phyloP scores from a whole-genome alignment of 2,329 filamentous ascomycete genomes.

The Metarhizium brunneum region DNA sequence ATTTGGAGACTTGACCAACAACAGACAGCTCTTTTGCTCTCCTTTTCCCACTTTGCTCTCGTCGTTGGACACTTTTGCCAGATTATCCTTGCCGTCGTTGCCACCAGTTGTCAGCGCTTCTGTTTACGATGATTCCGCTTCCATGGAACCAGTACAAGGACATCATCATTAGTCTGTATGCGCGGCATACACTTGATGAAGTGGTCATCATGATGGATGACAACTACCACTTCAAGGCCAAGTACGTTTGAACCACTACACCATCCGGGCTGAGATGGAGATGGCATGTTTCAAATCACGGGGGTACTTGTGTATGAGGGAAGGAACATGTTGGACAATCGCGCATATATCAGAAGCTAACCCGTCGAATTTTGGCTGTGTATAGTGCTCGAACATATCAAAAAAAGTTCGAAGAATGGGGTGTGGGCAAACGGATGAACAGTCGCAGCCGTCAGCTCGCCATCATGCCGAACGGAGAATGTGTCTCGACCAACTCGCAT shows the following conservation, averaged over 20 bases:
- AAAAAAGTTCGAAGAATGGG: not conserved
- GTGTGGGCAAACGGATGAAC: not conserved
- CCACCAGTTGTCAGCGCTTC: too few species aligned
- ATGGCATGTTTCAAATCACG: too few species aligned
- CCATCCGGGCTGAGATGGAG: not conserved
- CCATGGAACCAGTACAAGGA: constrained; percentile 28
- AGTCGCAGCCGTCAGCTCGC: not conserved
- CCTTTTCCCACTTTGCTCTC: too few species aligned
- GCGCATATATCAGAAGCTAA: not conserved
- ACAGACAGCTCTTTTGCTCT: too few species aligned
- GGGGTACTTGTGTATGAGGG: not conserved
- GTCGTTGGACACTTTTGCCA: too few species aligned
- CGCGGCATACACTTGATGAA: constrained; percentile 29
- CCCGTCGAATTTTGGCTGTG: not conserved
- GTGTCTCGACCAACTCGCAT: not conserved
- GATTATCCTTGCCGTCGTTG: too few species aligned
- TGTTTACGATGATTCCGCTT: not conserved
- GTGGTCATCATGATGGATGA: constrained; percentile 21
- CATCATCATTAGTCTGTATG: constrained; percentile 30
- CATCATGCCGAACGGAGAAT: not conserved
- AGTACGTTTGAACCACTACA: not conserved
- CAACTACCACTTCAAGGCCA: not conserved
- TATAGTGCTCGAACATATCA: not conserved
- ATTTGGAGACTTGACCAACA: too few species aligned
- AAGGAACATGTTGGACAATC: too few species aligned